Evolutionary conservation across 2,329 filamentous ascomycete species (phyloP), one percentile per base, ranked within the genome.

Genomic region (Elsinoe batatas): DNA sequence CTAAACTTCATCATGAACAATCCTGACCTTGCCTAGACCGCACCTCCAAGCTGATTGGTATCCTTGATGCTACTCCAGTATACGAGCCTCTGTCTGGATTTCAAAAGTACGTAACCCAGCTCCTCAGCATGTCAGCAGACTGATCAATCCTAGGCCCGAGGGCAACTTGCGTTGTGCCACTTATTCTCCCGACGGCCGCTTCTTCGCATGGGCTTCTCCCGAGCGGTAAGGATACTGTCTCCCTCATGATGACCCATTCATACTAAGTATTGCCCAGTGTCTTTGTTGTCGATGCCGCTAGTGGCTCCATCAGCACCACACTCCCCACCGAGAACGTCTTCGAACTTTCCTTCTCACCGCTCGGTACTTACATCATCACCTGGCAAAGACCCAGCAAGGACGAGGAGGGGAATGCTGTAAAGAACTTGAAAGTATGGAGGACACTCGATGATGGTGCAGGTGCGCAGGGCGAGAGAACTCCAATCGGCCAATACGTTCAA

Each of bases 371-470:
- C 72, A 77, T 97, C 68, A 95, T 95, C 69, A 97, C 93, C 54
- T 97, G 91, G 90, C 91, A 98, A 76, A 84, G 93, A 35, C 87
- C 90, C 7, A 79, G 81, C 62, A 97, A 97, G 76, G 91, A 97
- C 67, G 91, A 91, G 67, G 85, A 87, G 58, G 93, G 93, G 57
- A 89, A 96, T 71, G 90, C 93, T 44, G 85, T 83, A 64, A 96
- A 95, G 81, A 98, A 98, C 70, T 77, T 98, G 61, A 97, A 96
- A 79, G 85, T 98, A 64, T 98, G 93, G 93, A 83, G 84, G 68
- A 90, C 88, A 35, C 74, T 88, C 56, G 87, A 91, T 67, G 82
- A 87, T 7, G 70, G 71, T 56, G 74, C 81, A 46, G 79, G 79
- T 44, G 81, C 73, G 49, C 74, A 73, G 58, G 80, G 85, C 62